Base-by-base conservation (phyloP, 805 yeast species). In the Hanseniaspora singularis region DNA sequence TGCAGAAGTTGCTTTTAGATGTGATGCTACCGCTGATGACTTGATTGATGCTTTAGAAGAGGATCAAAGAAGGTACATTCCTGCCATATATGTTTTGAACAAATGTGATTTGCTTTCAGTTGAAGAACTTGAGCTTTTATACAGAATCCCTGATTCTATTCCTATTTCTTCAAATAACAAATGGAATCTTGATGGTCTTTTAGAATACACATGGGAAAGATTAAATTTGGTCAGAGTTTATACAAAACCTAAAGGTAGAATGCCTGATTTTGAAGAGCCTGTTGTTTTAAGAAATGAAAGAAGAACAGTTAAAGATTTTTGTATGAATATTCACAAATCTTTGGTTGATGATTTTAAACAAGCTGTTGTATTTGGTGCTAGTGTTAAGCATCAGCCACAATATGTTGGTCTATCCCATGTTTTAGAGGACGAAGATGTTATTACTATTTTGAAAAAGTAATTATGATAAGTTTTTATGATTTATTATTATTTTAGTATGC, bases 371-470 rank as follows among this genome's bases (percentile, higher is more conserved):
- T 92, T 71, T 60, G 99, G 99, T 31, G 74, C 82, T 26, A 82
- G 94, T 61, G 97, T 89, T 45, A 92, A 92, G 69, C 98, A 92
- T 64, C 96, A 89, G 65, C 97, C 97, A 14, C 98, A 92, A 67
- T 77, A 80, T 54, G 97, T 89, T 39, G 98, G 98, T 24, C 70
- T 92, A 54, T 64, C 73, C 39, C 98, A 92, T 67, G 70, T 64
- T 11, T 69, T 92, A 56, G 82, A 80, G 65, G 99, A 92, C 65
- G 99, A 92, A 66, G 99, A 92, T 65, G 98, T 92, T 27, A 94
- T 92, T 43, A 89, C 98, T 16, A 85, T 88, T 55, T 73, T 88
- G 66, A 88, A 88, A 69, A 81, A 84, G 61, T 65, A 53, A 54
- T 22, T 20, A 28, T 28, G n/a, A 41, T 24, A 15, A 18, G 32